Conservation (phyloP, 441 rosid genomes). For the Aquilaria agallochum region DNA sequence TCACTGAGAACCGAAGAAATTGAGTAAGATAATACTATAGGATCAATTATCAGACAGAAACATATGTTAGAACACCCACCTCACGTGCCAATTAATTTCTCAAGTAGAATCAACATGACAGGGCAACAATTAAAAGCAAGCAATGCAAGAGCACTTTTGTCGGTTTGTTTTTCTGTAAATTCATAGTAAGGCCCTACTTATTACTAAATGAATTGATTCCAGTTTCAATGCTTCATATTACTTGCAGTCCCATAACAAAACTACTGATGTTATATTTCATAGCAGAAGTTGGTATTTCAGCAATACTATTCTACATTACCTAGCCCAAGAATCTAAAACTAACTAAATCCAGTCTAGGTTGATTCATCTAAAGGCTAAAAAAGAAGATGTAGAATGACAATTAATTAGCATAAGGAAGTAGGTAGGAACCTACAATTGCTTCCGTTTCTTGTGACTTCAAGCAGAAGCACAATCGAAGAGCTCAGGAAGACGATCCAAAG, state of each 20-base stretch:
- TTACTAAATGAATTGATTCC: too few species aligned
- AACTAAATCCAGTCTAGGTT: neutral
- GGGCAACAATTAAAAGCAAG: neutral
- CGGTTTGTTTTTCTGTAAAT: neutral
- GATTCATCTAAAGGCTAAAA: neutral
- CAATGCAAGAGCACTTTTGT: neutral
- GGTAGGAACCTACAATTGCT: slow-evolving; percentile 63
- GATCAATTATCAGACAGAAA: too few species aligned
- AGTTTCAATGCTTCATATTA: too few species aligned
- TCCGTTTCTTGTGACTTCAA: slow-evolving; percentile 52
- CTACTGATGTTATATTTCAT: neutral
- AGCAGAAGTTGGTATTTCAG: neutral
- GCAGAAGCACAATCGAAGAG: slow-evolving; percentile 57
- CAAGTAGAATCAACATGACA: neutral
- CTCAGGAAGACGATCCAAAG: slow-evolving; percentile 73
- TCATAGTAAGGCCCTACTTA: neutral
- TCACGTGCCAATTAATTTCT: neutral
- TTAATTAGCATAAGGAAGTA: too few species aligned
- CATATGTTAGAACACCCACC: too few species aligned
- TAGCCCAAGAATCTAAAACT: neutral
- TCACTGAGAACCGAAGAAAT: too few species aligned
- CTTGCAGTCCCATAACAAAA: neutral
- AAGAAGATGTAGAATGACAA: neutral
- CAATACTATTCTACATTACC: too few species aligned
- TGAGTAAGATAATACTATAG: too few species aligned